phyloP scores from a whole-genome alignment of 768 basidiomycete species.

The Boletus insuetus region DNA sequence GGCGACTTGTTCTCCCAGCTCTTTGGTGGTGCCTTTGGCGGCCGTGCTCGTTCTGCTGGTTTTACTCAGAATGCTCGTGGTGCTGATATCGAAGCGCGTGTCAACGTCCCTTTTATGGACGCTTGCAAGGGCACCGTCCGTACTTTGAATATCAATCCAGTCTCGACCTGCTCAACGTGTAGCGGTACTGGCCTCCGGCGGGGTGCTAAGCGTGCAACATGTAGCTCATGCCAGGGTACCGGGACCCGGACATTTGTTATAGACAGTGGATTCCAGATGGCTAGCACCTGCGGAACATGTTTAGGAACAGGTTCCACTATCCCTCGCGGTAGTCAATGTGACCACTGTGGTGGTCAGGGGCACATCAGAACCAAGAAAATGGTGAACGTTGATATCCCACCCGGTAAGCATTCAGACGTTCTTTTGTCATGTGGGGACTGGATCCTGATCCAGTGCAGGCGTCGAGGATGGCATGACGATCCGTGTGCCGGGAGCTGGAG shows the following conservation, averaged over 20 bases:
- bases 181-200: conserved; percentile 82
- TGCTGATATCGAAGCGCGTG: conserved; percentile 74
- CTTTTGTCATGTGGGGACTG: background rate
- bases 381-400: conserved; percentile 79
- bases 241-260: conserved; percentile 89
- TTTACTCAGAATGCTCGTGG: conserved; percentile 53
- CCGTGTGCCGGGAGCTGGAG: conserved; percentile 76
- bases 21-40: conserved; percentile 67
- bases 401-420: conserved; percentile 52
- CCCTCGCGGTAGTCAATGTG: conserved; percentile 76
- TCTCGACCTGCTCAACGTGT: conserved; percentile 83
- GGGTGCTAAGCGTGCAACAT: conserved; percentile 79
- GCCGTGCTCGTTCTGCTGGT: conserved; percentile 41
- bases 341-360: conserved; percentile 80
- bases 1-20: conserved; percentile 83
- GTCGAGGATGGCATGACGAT: conserved; percentile 95
- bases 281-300: conserved; percentile 83
- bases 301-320: conserved; percentile 77
- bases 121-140: conserved; percentile 88
- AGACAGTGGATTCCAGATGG: conserved; percentile 95
- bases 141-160: conserved; percentile 72
- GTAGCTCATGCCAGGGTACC: conserved; percentile 78
- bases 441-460: conserved; percentile 43
- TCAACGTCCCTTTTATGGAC: conserved; percentile 86
- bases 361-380: conserved; percentile 78